Conservation (phyloP, 257 asterid genomes). For the Solanum verrucosum region DNA sequence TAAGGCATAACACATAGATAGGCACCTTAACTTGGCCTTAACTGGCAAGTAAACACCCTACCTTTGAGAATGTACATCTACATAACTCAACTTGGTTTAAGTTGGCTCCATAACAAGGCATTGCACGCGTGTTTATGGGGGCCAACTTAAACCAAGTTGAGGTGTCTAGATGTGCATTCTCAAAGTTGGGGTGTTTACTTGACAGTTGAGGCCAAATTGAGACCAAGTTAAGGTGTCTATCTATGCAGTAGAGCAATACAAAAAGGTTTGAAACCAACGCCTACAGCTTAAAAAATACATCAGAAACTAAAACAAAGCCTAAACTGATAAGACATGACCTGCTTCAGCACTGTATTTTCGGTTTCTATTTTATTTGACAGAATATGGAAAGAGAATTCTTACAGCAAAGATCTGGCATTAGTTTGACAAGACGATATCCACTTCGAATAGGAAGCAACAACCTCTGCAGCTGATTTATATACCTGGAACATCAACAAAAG, state of each 20-base stretch:
- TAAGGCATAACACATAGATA: background rate
- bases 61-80: background rate
- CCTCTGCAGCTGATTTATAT: slow-evolving; percentile 74
- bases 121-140: background rate
- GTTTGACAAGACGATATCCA: slow-evolving; percentile 54
- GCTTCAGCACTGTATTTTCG: background rate
- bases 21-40: background rate
- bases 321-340: background rate
- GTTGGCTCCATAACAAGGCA: background rate
- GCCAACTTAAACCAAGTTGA: background rate
- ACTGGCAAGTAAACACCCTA: background rate
- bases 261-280: background rate
- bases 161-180: background rate
- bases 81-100: background rate
- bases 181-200: background rate
- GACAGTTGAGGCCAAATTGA: background rate
- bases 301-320: background rate
- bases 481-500: slow-evolving; percentile 37
- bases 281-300: background rate
- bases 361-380: background rate
- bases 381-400: slow-evolving; percentile 21
- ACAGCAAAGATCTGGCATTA: slow-evolving; percentile 57
- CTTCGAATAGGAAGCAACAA: slow-evolving; percentile 72
- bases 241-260: background rate
- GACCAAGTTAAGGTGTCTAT: background rate